Evolutionary conservation across 495 filamentous ascomycete species (phyloP).

Genomic region (Neurospora tetraspora): DNA sequence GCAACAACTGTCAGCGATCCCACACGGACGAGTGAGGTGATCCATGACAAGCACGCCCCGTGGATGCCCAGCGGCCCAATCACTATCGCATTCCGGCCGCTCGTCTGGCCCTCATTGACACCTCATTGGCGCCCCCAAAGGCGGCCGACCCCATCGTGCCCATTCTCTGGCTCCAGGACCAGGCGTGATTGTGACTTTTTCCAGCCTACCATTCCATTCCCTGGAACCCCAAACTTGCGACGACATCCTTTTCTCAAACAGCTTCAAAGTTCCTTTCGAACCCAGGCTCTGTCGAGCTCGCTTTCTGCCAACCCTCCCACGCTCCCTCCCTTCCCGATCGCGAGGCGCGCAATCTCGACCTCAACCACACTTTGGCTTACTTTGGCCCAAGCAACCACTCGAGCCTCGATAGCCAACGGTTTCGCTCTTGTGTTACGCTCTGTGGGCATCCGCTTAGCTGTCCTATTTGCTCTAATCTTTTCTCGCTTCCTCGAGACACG

Average conservation of each 20-base stretch:
- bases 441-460: not conserved
- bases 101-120: not conserved
- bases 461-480: not conserved
- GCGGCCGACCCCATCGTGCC: not conserved
- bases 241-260: not conserved
- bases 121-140: not conserved
- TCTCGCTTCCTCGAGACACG: not conserved
- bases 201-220: not conserved
- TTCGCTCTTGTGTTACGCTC: not conserved
- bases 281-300: not conserved
- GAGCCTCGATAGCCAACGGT: not conserved
- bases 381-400: not conserved
- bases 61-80: not conserved
- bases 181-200: not conserved
- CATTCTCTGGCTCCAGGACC: not conserved
- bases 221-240: not conserved
- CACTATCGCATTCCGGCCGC: not conserved
- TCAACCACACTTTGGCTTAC: not conserved
- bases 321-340: not conserved
- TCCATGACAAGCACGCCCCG: not conserved
- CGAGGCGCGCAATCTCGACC: not conserved
- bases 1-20: not conserved
- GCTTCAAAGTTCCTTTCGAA: not conserved
- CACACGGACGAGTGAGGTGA: not conserved
- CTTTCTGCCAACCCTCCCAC: not conserved